Conservation (phyloP, 2,329 filamentous ascomycete species). For the Trichophyton mentagrophytes region DNA sequence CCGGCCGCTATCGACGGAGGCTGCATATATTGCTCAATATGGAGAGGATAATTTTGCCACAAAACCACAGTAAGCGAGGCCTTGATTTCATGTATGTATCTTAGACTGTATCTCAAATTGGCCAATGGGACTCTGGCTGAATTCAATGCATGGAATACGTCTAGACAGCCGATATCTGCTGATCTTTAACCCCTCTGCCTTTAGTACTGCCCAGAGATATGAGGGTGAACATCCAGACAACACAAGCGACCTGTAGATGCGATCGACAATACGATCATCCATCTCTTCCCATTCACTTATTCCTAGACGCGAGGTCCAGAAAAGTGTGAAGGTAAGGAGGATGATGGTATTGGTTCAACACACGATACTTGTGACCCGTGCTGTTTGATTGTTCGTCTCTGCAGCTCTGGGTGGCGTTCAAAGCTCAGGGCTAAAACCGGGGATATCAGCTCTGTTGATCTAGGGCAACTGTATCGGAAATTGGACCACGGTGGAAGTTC, state of each 20-base stretch:
- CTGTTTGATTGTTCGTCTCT: not conserved
- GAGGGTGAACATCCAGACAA: not conserved
- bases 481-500: conserved; percentile 34
- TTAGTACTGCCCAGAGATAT: not conserved
- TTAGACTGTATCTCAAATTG: conserved; percentile 13
- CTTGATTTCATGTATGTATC: conserved; percentile 13
- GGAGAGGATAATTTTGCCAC: not conserved
- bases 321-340: not conserved
- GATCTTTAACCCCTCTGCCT: not conserved
- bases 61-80: not conserved
- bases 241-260: not conserved
- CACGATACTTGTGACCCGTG: not conserved
- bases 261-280: not conserved
- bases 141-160: conserved; percentile 4
- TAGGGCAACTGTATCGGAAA: conserved; percentile 50
- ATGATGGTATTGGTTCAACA: not conserved
- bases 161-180: not conserved
- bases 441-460: conserved; percentile 23
- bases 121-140: conserved; percentile 9
- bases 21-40: not conserved
- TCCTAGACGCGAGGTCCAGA: not conserved
- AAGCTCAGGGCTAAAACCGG: not conserved
- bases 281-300: not conserved
- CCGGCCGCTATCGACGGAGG: too few species aligned
- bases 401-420: not conserved